A percentile compares a stretch with the other conserved stretches of the same genome.
phyloP scores from a whole-genome alignment of 192 early-diverging fungal genomes.

The Coemansia sp. region DNA sequence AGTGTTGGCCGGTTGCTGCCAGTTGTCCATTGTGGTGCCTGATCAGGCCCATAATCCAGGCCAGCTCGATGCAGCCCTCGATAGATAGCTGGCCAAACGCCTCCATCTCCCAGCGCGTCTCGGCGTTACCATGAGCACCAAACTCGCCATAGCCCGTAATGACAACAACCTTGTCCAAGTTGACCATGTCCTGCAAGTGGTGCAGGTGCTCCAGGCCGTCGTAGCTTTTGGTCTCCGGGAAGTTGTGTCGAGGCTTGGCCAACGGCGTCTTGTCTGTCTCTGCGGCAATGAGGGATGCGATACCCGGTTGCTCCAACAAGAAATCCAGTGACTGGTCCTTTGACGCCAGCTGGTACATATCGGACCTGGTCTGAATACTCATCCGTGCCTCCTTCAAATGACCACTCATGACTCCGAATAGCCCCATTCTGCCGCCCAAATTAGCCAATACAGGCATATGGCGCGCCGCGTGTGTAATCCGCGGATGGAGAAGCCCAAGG shows the following conservation, averaged over 20 bases:
- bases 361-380: not conserved
- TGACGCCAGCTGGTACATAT: not conserved
- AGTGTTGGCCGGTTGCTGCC: conserved; percentile 5
- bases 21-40: conserved; percentile 63
- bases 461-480: conserved; percentile 60
- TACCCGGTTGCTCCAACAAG: too few species aligned
- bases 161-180: conserved; percentile 89
- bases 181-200: conserved; percentile 68
- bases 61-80: conserved; percentile 85
- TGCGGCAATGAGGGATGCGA: too few species aligned
- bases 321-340: not conserved
- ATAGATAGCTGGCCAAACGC: conserved; percentile 55
- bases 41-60: conserved; percentile 96
- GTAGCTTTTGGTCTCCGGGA: conserved; percentile 65
- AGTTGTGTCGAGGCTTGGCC: conserved; percentile 80
- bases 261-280: conserved; percentile 58
- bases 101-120: conserved; percentile 97
- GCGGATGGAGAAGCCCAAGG: conserved; percentile 74
- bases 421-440: conserved; percentile 76
- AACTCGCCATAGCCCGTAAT: conserved; percentile 92
- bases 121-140: conserved; percentile 81
- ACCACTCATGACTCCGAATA: conserved; percentile 15
- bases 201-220: conserved; percentile 61
- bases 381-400: not conserved
- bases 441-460: conserved; percentile 82